Base-by-base conservation (phyloP, 75 land plant genomes). In the Azolla pinnata region DNA sequence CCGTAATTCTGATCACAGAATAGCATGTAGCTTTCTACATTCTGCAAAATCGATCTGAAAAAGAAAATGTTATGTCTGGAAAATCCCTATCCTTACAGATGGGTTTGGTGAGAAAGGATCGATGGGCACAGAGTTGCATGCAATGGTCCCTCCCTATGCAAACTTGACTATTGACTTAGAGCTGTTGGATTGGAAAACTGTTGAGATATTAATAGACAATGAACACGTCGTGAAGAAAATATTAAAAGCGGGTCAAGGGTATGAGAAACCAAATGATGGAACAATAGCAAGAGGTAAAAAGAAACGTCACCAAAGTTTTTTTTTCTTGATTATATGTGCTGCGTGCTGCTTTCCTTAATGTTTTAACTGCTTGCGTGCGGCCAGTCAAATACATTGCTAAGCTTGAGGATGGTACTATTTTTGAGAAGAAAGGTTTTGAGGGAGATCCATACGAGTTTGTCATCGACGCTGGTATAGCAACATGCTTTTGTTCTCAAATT, bases 261-360 rank as follows among this genome's bases (percentile, higher is more conserved):
- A 79, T 60, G 85, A 81, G 14, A 68, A 66, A 0, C 88, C 89
- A 0, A 88, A 85, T 67, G 88, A 88, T 27, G 88, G 88, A 29
- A 68, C 89, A 31, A 68, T 77, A 57, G 83, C 77, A 0, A 65
- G 64, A 67, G 63, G 93, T 79, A 62, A 9, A 33, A 33, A n/a
- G n/a, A n/a, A n/a, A n/a, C n/a, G n/a, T n/a, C n/a, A n/a, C n/a
- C n/a, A n/a, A n/a, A n/a, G n/a, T n/a, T n/a, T n/a, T n/a, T n/a
- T n/a, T n/a, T n/a, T n/a, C n/a, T n/a, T n/a, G n/a, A n/a, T n/a
- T n/a, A n/a, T n/a, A n/a, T n/a, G n/a, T n/a, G n/a, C n/a, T n/a
- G n/a, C n/a, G n/a, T n/a, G n/a, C n/a, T n/a, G 27, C 25, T 47
- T 47, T 47, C 50, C 3, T 4, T 47, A 12, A 47, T 12, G 20